These are phyloP conservation scores for Beauveria scarabaeidicola DNA, from an alignment of 2,329 filamentous ascomycete species.

Conservation along the genomic window DNA sequence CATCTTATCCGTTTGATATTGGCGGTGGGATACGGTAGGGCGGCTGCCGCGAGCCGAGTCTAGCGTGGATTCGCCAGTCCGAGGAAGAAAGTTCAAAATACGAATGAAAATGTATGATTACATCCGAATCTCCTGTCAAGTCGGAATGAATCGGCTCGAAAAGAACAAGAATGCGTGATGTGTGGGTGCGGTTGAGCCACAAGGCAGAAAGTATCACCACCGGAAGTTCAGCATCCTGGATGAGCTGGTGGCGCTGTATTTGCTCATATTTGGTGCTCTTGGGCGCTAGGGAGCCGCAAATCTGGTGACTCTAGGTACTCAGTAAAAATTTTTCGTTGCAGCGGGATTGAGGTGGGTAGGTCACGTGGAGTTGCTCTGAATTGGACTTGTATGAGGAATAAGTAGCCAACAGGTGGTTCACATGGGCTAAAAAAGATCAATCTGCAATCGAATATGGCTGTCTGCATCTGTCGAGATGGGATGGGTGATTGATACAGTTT, in stretches of 20 bases:
- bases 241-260: not conserved
- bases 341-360: not conserved
- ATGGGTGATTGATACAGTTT: not conserved
- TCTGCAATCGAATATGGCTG: not conserved
- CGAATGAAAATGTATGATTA: not conserved
- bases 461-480: not conserved
- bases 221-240: not conserved
- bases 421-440: not conserved
- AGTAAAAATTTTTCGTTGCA: constrained; percentile 1
- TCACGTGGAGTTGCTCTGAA: not conserved
- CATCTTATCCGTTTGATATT: constrained; percentile 43
- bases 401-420: not conserved
- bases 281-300: not conserved
- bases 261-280: not conserved
- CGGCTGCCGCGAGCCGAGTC: not conserved
- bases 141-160: not conserved
- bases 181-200: constrained; percentile 5
- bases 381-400: not conserved
- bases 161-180: not conserved
- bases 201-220: not conserved
- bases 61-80: not conserved
- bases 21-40: not conserved
- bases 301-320: not conserved
- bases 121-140: not conserved
- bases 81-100: not conserved